These are phyloP conservation scores for Vicia faba DNA, from an alignment of 306 rosid species.

Conservation along the genomic window DNA sequence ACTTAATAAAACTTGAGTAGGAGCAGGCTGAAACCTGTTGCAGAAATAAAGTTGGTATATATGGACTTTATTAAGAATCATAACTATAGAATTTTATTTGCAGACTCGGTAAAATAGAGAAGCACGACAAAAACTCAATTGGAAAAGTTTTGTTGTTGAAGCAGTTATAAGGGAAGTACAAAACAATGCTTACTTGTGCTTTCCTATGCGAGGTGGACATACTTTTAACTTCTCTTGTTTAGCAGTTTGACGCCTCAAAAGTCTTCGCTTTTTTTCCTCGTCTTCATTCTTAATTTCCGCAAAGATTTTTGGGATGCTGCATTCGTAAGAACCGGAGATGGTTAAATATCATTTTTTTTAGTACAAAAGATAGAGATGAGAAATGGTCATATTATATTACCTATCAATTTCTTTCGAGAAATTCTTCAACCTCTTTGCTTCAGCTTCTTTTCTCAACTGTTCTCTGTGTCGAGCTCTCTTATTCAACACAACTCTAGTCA, in stretches of 20 bases:
- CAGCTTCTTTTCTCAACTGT: slow-evolving; percentile 61
- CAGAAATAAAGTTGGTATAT: not conserved
- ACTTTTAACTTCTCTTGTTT: slow-evolving; percentile 72
- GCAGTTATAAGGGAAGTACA: slow-evolving; percentile 7
- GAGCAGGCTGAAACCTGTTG: slow-evolving; percentile 85
- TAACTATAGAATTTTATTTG: not conserved
- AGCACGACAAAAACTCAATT: too few relatives aligned
- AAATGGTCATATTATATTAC: slow-evolving; percentile 44
- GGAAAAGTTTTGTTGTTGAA: too few relatives aligned
- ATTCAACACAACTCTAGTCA: slow-evolving; percentile 71
- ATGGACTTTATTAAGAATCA: not conserved
- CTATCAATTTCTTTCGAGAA: slow-evolving; percentile 83
- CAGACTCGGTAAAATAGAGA: not conserved
- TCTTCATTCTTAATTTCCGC: slow-evolving; percentile 79
- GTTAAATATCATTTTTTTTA: slow-evolving; percentile 7
- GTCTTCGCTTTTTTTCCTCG: slow-evolving; percentile 60
- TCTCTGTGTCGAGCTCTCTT: slow-evolving; percentile 75
- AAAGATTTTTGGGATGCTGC: slow-evolving; percentile 69
- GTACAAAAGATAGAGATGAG: not conserved
- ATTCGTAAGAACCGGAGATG: slow-evolving; percentile 16
- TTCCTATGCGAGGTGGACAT: slow-evolving; percentile 85
- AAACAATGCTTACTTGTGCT: slow-evolving; percentile 65
- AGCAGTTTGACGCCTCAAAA: slow-evolving; percentile 64
- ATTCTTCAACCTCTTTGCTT: slow-evolving; percentile 51
- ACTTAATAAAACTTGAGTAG: slow-evolving; percentile 78